Evolutionary conservation across 352 stramenopile species (phyloP).

Genomic region (Phytophthora foliorum): DNA sequence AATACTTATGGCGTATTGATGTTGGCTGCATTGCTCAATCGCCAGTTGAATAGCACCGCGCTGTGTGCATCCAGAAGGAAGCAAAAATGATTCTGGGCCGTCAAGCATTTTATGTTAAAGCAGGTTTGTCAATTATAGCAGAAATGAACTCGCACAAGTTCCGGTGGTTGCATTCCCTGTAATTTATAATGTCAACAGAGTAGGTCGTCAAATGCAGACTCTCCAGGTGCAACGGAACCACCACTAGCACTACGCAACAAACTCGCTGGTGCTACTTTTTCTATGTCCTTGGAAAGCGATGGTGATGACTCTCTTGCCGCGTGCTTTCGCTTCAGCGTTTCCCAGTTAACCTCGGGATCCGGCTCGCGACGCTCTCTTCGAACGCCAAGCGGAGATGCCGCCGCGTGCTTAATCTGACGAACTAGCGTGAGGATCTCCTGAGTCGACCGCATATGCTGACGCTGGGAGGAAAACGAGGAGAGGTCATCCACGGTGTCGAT

Average conservation of each 20-base stretch:
- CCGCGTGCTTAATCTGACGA: conserved; percentile 46
- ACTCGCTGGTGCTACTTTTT: background rate
- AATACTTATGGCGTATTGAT: conserved; percentile 15
- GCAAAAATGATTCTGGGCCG: too few relatives aligned
- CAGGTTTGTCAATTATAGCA: too few relatives aligned
- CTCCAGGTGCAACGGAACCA: background rate
- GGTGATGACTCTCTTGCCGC: conserved; percentile 1
- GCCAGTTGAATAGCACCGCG: too few relatives aligned
- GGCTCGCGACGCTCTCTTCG: conserved; percentile 25
- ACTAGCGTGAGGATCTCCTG: conserved; percentile 50
- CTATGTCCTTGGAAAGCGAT: conserved; percentile 3
- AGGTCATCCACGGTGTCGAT: conserved; percentile 42
- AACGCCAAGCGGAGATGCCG: conserved; percentile 19
- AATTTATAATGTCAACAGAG: conserved; percentile 24
- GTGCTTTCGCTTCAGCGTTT: conserved; percentile 15
- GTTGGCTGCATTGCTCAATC: too few relatives aligned
- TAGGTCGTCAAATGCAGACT: conserved; percentile 38
- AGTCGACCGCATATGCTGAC: conserved; percentile 39
- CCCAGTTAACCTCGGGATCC: conserved; percentile 38
- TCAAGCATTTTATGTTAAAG: too few relatives aligned
- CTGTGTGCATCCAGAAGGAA: too few relatives aligned
- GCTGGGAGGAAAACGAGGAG: conserved; percentile 15
- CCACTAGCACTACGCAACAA: background rate
- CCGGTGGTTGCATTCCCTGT: background rate
- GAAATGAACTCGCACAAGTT: too few relatives aligned